Conservation (phyloP, 768 basidiomycete species). For the Gloeopeniophorella convolvens region DNA sequence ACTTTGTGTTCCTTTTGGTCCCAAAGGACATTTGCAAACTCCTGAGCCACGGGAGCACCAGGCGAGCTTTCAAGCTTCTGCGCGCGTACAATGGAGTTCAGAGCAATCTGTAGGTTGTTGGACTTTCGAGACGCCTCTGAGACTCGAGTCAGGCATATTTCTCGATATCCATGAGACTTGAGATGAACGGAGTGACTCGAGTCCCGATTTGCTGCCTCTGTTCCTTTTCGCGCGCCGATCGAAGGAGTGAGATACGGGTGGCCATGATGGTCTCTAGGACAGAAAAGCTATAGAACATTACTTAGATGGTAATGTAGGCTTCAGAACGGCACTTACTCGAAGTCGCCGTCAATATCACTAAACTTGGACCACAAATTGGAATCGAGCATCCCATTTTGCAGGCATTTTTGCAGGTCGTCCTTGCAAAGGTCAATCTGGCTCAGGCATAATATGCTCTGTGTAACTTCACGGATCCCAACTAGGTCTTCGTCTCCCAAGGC, state of each 20-base stretch:
- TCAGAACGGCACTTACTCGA: constrained; percentile 48
- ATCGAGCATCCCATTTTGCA: constrained; percentile 31
- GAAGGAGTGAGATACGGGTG: constrained; percentile 75
- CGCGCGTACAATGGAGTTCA: constrained; percentile 79
- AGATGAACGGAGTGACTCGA: constrained; percentile 47
- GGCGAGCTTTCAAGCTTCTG: constrained; percentile 47
- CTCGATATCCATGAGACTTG: constrained; percentile 51
- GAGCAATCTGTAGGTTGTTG: constrained; percentile 68
- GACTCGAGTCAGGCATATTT: constrained; percentile 64
- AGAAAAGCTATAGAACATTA: constrained; percentile 50
- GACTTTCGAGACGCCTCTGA: constrained; percentile 65
- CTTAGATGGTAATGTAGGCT: constrained; percentile 13
- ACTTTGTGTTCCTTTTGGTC: constrained; percentile 74
- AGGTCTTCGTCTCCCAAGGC: constrained; percentile 73
- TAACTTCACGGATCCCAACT: constrained; percentile 60
- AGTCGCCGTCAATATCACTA: constrained; percentile 42
- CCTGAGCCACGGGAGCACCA: constrained; percentile 57
- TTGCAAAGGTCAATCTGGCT: constrained; percentile 70
- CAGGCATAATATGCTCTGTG: constrained; percentile 74
- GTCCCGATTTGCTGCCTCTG: constrained; percentile 73
- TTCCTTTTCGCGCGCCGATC: constrained; percentile 61
- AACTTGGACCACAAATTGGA: constrained; percentile 38
- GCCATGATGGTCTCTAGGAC: constrained; percentile 74
- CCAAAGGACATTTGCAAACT: constrained; percentile 91
- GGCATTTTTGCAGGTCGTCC: constrained; percentile 29